Evolutionary conservation across 768 basidiomycete genomes (phyloP).

Genomic region (Hydnomerulius pinastri): DNA sequence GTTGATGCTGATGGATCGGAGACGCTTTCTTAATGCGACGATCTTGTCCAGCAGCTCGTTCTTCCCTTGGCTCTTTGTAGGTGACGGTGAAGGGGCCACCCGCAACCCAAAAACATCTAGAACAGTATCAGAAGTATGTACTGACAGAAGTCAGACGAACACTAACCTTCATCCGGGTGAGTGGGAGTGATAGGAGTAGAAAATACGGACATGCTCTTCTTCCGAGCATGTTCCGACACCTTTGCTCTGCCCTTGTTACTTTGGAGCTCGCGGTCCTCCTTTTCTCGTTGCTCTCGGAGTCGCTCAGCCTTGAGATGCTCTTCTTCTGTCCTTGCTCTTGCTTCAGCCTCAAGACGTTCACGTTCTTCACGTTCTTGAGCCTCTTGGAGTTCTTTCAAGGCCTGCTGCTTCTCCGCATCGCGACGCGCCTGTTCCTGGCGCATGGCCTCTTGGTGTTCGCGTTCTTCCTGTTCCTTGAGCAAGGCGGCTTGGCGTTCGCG

Average conservation of each 20-base stretch:
- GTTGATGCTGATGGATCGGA: slow-evolving; percentile 63
- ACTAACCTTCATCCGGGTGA: slow-evolving; percentile 27
- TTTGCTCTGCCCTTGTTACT: neutral
- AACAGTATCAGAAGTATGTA: slow-evolving; percentile 4
- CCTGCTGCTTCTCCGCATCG: slow-evolving; percentile 1
- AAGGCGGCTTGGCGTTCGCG: slow-evolving; percentile 3
- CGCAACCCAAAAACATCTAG: slow-evolving; percentile 62
- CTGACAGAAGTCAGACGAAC: neutral
- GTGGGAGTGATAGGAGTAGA: slow-evolving; percentile 1
- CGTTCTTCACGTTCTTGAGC: slow-evolving; percentile 2
- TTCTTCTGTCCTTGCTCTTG: neutral
- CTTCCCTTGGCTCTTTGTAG: slow-evolving; percentile 40
- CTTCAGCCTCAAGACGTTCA: slow-evolving; percentile 2
- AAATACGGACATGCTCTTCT: neutral
- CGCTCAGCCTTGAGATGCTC: neutral
- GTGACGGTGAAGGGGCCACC: slow-evolving; percentile 35
- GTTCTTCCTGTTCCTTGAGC: slow-evolving; percentile 12
- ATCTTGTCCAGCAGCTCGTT: slow-evolving; percentile 52
- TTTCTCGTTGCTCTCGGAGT: slow-evolving; percentile 1
- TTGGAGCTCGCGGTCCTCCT: neutral
- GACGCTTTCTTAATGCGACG: slow-evolving; percentile 54
- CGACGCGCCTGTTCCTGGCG: neutral
- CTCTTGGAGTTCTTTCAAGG: neutral
- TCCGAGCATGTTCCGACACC: neutral
- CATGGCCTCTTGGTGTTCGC: slow-evolving; percentile 1